These are phyloP conservation scores for Lachnellula willkommii DNA, from an alignment of 2,329 filamentous ascomycete species.

Conservation along the genomic window DNA sequence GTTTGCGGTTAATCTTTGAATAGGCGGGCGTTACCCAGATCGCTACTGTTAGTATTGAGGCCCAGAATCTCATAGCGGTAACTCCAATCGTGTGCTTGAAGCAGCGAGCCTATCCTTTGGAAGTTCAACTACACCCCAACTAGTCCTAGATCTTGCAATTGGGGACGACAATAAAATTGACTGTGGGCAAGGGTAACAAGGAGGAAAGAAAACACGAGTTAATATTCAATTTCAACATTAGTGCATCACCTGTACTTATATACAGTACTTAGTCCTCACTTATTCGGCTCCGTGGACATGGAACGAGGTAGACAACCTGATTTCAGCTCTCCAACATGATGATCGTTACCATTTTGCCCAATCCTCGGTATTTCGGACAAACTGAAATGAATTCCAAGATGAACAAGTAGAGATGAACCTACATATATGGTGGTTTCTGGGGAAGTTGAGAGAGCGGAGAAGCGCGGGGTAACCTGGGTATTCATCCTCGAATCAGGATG, in stretches of 20 bases:
- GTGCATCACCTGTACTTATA: neutral
- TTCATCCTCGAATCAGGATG: slow-evolving; percentile 1
- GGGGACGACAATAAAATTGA: no score
- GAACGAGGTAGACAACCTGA: neutral
- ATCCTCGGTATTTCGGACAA: neutral
- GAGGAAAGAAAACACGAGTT: neutral
- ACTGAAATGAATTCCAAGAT: neutral
- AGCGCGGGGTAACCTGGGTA: slow-evolving; percentile 3
- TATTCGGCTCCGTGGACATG: neutral
- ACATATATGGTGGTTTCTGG: neutral
- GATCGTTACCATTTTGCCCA: neutral
- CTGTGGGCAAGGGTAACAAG: neutral
- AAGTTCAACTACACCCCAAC: no score
- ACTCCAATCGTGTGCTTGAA: neutral
- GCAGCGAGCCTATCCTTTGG: neutral
- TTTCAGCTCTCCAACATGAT: neutral
- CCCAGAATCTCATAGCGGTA: neutral
- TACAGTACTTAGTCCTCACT: neutral
- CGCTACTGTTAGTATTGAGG: neutral
- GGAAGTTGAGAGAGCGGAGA: neutral
- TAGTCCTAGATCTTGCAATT: no score
- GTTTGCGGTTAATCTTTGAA: slow-evolving; percentile 14
- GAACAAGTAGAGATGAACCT: neutral
- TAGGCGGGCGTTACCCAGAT: neutral
- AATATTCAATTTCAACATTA: neutral